Evolutionary conservation across 495 filamentous ascomycete genomes (phyloP).

Genomic region (Penicillium coprophilum): DNA sequence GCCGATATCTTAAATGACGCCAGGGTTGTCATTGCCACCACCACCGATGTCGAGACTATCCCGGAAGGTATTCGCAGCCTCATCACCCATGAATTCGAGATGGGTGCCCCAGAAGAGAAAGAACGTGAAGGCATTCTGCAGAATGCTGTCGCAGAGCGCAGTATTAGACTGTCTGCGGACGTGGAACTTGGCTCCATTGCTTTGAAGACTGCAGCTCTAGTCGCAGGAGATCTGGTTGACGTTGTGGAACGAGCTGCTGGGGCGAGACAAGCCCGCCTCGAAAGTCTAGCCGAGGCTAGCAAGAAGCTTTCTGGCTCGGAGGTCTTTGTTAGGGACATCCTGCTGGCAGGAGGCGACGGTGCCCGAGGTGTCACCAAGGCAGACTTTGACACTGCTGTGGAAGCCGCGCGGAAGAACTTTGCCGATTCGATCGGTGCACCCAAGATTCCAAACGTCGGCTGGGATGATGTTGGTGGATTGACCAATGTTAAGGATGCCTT

Average conservation of each 20-base stretch:
- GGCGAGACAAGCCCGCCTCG: conserved; percentile 70
- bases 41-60: conserved; percentile 90
- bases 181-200: conserved; percentile 82
- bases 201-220: conserved; percentile 91
- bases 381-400: conserved; percentile 88
- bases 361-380: conserved; percentile 75
- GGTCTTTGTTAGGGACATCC: conserved; percentile 74
- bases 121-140: conserved; percentile 85
- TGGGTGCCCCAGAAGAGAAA: conserved; percentile 87
- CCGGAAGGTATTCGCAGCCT: conserved; percentile 84
- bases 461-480: conserved; percentile 95
- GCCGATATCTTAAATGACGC: conserved; percentile 71
- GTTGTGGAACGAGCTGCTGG: conserved; percentile 87
- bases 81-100: conserved; percentile 94
- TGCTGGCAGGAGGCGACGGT: conserved; percentile 83
- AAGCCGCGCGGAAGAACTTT: conserved; percentile 94
- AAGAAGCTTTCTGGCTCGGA: conserved; percentile 36
- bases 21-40: conserved; percentile 86
- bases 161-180: conserved; percentile 69
- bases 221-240: conserved; percentile 90
- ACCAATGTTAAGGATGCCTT: conserved; percentile 93
- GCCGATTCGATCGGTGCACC: conserved; percentile 95
- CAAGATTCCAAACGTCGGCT: conserved; percentile 95
- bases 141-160: conserved; percentile 71
- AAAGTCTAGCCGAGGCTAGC: conserved; percentile 57